Evolutionary conservation across 352 stramenopile species (phyloP).

Genomic region (Aphanomyces astaci): DNA sequence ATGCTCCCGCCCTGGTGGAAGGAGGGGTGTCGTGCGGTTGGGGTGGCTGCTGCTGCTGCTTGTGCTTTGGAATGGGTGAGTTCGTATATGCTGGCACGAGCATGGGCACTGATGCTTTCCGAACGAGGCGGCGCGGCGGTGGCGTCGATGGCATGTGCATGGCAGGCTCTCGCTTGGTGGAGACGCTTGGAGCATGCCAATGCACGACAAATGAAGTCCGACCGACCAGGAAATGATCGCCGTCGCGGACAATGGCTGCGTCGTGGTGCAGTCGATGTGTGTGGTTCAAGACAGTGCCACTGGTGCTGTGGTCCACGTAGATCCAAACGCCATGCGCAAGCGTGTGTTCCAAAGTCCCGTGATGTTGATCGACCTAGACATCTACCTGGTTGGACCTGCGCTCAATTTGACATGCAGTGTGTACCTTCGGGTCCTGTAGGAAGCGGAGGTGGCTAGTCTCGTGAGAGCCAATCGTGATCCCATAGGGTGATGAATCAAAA

Average conservation of each 20-base stretch:
- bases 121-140: conserved; percentile 20
- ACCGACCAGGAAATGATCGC: conserved; percentile 49
- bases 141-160: conserved; percentile 11
- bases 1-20: neutral
- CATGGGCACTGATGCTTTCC: conserved; percentile 23
- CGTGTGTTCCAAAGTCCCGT: conserved; percentile 52
- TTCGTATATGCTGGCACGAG: conserved; percentile 54
- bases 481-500: conserved; percentile 7
- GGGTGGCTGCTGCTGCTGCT: conserved; percentile 27
- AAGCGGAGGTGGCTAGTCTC: conserved; percentile 7
- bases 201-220: conserved; percentile 43
- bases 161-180: conserved; percentile 6
- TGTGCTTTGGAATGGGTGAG: conserved; percentile 37
- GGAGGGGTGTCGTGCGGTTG: neutral
- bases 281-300: conserved; percentile 42
- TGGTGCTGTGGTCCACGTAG: conserved; percentile 62
- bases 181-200: conserved; percentile 24
- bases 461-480: conserved; percentile 11
- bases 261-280: conserved; percentile 34
- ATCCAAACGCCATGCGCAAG: conserved; percentile 48
- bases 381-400: neutral
- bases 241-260: conserved; percentile 45
- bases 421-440: neutral
- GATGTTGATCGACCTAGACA: conserved; percentile 21
- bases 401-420: neutral